Evolutionary conservation across 2,329 filamentous ascomycete species (phyloP).

Genomic region (Colletotrichum sublineola): DNA sequence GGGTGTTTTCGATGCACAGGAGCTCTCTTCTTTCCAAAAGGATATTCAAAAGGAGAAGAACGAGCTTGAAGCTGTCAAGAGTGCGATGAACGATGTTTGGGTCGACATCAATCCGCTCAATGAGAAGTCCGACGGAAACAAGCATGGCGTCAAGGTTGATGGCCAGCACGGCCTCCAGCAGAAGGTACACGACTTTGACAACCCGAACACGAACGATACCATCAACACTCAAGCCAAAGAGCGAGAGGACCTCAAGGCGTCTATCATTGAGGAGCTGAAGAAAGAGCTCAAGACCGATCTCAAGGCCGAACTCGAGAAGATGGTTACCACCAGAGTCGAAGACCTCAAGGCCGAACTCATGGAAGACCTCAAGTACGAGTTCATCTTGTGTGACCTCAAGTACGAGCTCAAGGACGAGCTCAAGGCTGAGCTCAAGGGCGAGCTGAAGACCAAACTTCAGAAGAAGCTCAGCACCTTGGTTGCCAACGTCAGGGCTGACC

Average conservation of each 20-base stretch:
- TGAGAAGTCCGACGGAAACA: background rate
- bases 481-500: too few relatives aligned
- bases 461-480: too few relatives aligned
- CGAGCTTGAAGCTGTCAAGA: background rate
- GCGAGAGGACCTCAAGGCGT: background rate
- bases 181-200: rapidly evolving
- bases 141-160: background rate
- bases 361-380: background rate
- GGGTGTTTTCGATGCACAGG: background rate
- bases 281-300: background rate
- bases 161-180: background rate
- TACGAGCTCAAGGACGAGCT: background rate
- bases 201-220: background rate
- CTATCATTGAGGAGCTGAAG: background rate
- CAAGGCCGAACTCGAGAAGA: background rate
- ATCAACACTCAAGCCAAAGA: background rate
- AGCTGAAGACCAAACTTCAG: too few relatives aligned
- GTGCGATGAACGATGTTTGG: background rate
- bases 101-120: background rate
- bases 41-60: background rate
- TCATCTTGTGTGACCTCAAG: background rate
- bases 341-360: background rate
- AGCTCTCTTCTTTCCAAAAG: background rate
- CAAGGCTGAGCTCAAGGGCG: too few relatives aligned
- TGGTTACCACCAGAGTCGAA: background rate